Evolutionary conservation across 1,284 basidiomycete genomes (phyloP), one percentile per base, ranked within the genome.

Genomic region (Ceratobasidium sp.): DNA sequence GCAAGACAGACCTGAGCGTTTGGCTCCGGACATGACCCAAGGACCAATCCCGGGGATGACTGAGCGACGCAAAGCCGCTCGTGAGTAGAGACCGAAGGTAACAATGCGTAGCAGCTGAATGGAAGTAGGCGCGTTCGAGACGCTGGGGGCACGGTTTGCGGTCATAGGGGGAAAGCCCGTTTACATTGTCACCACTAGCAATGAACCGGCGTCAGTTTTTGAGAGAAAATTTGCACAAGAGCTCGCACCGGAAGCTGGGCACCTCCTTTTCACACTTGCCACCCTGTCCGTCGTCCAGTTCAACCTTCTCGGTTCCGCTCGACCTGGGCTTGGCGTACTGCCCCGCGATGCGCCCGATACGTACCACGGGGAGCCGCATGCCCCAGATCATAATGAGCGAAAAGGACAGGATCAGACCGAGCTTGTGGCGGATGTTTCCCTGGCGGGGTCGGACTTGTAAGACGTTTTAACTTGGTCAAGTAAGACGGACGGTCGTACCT

Each of bases 321-420:
- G 92, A 95, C 72, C 96, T 86, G 0, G 96, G 96, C 81, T 98
- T 98, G 38, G 95, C 96, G 77, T 98, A 98, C 80, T 98, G 96
- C 0, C 95, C 95, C 0, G 95, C 95, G 76, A 97, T 96, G 33
- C 95, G 87, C 6, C 94, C 94, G 74, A 97, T 89, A 16, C 95
- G 89, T 53, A 96, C 93, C 44, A 97, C 91, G n/a, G 95, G 95
- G 40, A 94, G 83, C 60, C 95, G 89, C 18, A 90, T 92, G 69
- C 95, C 96, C 91, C 95, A 96, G 74, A 97, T 89, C 75, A 97
- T 86, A 76, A 99, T 94, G 58, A 99, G 85, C 18, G 94, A 96
- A 86, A 98, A 97, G 14, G 96, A 92, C 7, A 99, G 85, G 76
- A 97, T 94, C 28, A 99, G 86, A 5, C 95, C 96, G 70, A 99